Base-by-base conservation (phyloP, 2,329 filamentous ascomycete genomes). In the Pyrenophora graminea region DNA sequence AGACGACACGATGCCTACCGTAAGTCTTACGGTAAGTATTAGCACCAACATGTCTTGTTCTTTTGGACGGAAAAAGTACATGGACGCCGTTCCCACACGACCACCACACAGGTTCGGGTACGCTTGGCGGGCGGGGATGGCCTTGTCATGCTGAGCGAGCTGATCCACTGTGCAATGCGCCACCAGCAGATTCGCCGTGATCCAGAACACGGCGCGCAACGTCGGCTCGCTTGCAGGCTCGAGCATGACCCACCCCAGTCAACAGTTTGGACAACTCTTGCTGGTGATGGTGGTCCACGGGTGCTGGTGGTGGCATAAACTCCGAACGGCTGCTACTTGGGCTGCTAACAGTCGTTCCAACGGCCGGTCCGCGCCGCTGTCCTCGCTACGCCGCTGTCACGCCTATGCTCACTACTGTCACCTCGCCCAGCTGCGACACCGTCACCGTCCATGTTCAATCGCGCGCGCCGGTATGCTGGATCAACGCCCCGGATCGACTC, bases 331-430 rank as follows among this genome's bases (percentile, higher is more conserved):
- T 50, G 32, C 38, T 57, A 53, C 45, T 31, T 27, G 33, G 33
- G 32, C 21, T 47, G 44, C 44, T 32, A 34, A 31, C 36, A 30
- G 37, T 34, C 27, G 25, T 30, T 39, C 32, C 23, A 41, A 36
- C 27, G 27, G 27, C 10, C 59, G 59, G 59, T 44, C 58, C 59
- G 59, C 58, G 36, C 59, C 58, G 58, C 53, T 52, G 53, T 57
- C 47, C 31, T 32, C 19, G 25, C 34, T 48, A 51, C 37, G 23
- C 27, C 39, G 44, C 44, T 39, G 44, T 32, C 44, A 17, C 21
- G 33, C 33, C 23, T 4, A 30, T 4, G 27, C 27, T 30, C 23
- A 9, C 19, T 21, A 21, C 8, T 25, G 23, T 9, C 6, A 25
- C 23, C 23, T 5, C 4, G 2, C 2, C 9, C 27, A 30, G 27